Evolutionary conservation across 441 rosid genomes (phyloP), one percentile per base, ranked within the genome.

Genomic region (Adansonia rubrostipa): DNA sequence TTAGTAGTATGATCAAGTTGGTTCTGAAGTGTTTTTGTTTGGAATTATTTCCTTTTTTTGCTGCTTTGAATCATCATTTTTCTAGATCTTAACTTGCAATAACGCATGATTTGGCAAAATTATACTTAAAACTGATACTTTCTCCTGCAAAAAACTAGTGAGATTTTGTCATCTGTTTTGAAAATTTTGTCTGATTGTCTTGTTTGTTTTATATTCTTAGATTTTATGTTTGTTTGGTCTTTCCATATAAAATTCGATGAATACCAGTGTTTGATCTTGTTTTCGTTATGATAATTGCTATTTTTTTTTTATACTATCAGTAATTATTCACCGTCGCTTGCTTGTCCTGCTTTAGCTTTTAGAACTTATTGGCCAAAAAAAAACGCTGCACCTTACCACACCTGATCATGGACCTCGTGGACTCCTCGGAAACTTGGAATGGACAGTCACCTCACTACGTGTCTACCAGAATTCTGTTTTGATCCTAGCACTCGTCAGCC

Each of bases 361-460:
- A 10, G 9, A 9, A 22, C 14, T 36, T 36, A 36, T 36, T 36
- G 42, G 42, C 42, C 6, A 36, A 36, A 36, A 36, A 36, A 36
- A 36, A 36, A 33, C n/a, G 20, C 19, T 45, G 54, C 19, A 24
- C 67, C 53, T 72, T 3, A 72, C 60, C 62, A 36, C 68, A 50
- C 28, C 61, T 56, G 74, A 69, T 42, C 72, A n/a, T 51, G 45
- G 62, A 54, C 65, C 9, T 36, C 45, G 14, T 51, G 4, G 20
- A 47, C 70, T 63, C 44, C 0, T 78, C 62, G 50, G 77, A 76
- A 74, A 47, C 58, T 40, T 68, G 79, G 73, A 54, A 42, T 64
- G 28, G 72, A 19, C 75, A 17, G 45, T 47, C 69, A 45, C 19
- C 65, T 10, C 14, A 53, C 83, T 79, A 80, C 82, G 80, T 53